Percentiles rank a stretch among this genome's conserved stretches.
These are phyloP conservation scores for Talaromyces thailandensis DNA, from an alignment of 495 filamentous ascomycete species.

Conservation along the genomic window DNA sequence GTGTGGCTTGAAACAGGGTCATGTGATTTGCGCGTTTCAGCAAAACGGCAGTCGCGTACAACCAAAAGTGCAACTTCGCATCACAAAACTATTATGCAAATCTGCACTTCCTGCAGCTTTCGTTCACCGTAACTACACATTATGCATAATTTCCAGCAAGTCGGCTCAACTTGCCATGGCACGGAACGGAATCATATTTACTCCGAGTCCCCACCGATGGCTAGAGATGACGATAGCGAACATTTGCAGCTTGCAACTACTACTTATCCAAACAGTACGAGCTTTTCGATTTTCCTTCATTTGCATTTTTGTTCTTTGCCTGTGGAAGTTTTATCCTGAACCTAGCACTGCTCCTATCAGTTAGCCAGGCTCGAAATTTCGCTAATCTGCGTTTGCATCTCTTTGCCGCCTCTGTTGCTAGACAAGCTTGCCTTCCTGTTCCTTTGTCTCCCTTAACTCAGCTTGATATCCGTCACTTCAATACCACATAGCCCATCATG, in stretches of 20 bases:
- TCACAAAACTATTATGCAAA: conserved; percentile 1
- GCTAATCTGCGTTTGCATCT: background rate
- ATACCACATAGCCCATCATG: conserved; percentile 43
- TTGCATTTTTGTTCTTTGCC: background rate
- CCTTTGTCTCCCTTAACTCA: background rate
- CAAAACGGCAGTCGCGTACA: background rate
- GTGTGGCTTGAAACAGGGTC: background rate
- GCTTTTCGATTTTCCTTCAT: background rate
- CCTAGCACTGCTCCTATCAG: background rate
- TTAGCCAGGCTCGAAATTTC: background rate
- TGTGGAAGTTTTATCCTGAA: background rate
- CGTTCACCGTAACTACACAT: background rate
- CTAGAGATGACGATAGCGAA: conserved; percentile 1
- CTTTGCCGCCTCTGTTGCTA: background rate
- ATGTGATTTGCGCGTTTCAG: background rate
- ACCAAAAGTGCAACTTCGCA: conserved; percentile 1
- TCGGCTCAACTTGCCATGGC: background rate
- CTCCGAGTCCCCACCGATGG: background rate
- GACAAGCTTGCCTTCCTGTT: background rate
- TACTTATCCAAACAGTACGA: background rate
- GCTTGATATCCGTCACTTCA: background rate
- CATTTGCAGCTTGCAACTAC: background rate
- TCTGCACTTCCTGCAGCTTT: background rate
- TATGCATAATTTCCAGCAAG: background rate
- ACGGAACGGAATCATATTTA: background rate